Conservation (phyloP, 2,329 filamentous ascomycete genomes). For the Corinectria fuckeliana region DNA sequence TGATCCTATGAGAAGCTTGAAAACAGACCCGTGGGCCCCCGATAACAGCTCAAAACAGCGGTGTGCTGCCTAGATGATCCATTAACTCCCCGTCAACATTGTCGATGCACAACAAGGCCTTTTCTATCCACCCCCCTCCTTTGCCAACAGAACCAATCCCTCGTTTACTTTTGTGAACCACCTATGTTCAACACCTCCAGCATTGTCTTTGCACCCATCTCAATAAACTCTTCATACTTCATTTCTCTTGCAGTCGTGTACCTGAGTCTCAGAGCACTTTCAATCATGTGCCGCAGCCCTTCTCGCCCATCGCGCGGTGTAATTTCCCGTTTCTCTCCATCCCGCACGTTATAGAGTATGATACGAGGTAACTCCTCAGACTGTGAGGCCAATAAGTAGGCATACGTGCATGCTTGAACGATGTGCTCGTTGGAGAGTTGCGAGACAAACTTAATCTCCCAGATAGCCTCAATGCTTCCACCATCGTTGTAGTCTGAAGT, state of each 20-base stretch:
- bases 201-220: constrained; percentile 7
- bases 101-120: not conserved
- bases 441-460: constrained; percentile 42
- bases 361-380: constrained; percentile 21
- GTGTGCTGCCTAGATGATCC: too few relatives aligned
- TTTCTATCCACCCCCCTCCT: not conserved
- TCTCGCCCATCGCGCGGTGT: constrained; percentile 6
- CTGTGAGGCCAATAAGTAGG: constrained; percentile 26
- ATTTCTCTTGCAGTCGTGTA: constrained; percentile 18
- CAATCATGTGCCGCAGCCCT: constrained; percentile 21
- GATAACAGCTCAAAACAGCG: too few relatives aligned
- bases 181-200: constrained; percentile 11
- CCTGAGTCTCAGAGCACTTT: constrained; percentile 27
- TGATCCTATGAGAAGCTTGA: too few relatives aligned
- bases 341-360: constrained; percentile 38
- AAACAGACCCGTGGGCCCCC: too few relatives aligned
- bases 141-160: not conserved
- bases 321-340: constrained; percentile 37
- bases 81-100: not conserved
- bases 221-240: constrained; percentile 22
- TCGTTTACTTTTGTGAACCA: not conserved
- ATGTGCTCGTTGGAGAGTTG: constrained; percentile 34
- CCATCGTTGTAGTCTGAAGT: not conserved
- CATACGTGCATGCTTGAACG: constrained; percentile 38
- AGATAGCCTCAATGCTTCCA: constrained; percentile 20